Percentiles rank a stretch among this genome's conserved stretches.
Evolutionary conservation across 176 grass and related monocot genomes (phyloP).

Genomic region (Tillandsia fasciculata): DNA sequence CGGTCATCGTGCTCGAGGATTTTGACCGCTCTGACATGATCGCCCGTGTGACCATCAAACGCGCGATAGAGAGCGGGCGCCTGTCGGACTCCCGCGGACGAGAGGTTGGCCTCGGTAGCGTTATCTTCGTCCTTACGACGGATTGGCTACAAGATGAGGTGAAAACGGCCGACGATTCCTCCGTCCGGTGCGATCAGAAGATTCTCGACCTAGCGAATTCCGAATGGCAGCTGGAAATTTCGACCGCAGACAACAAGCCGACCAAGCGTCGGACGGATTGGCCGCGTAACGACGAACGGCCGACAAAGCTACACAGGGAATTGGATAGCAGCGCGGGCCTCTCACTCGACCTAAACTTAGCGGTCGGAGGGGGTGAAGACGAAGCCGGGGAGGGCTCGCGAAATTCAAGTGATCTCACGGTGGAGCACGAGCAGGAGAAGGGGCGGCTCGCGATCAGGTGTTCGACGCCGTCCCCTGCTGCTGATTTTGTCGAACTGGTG

Average conservation of each 20-base stretch:
- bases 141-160: conserved; percentile 71
- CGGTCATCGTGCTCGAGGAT: conserved; percentile 78
- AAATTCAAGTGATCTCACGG: conserved; percentile 79
- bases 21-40: conserved; percentile 65
- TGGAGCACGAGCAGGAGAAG: conserved; percentile 87
- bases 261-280: conserved; percentile 70
- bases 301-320: conserved; percentile 64
- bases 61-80: conserved; percentile 71
- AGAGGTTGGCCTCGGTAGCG: conserved; percentile 72
- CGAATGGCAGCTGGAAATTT: conserved; percentile 72
- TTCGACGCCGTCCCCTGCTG: conserved; percentile 33
- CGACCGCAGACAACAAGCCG: conserved; percentile 35
- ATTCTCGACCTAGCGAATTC: conserved; percentile 47
- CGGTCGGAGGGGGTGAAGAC: conserved; percentile 40
- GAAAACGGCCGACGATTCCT: conserved; percentile 28
- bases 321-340: conserved; percentile 27
- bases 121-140: conserved; percentile 71
- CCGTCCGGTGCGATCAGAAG: conserved; percentile 50
- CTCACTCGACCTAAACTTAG: conserved; percentile 75
- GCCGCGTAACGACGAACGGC: conserved; percentile 37
- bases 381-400: conserved; percentile 59
- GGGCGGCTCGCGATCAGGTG: conserved; percentile 35
- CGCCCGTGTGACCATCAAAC: conserved; percentile 61
- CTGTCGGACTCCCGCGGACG: conserved; percentile 74
- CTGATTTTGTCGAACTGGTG: conserved; percentile 46